These are phyloP conservation scores for Mortierella sp. DNA, from an alignment of 371 early-diverging fungal genomes.

Conservation along the genomic window DNA sequence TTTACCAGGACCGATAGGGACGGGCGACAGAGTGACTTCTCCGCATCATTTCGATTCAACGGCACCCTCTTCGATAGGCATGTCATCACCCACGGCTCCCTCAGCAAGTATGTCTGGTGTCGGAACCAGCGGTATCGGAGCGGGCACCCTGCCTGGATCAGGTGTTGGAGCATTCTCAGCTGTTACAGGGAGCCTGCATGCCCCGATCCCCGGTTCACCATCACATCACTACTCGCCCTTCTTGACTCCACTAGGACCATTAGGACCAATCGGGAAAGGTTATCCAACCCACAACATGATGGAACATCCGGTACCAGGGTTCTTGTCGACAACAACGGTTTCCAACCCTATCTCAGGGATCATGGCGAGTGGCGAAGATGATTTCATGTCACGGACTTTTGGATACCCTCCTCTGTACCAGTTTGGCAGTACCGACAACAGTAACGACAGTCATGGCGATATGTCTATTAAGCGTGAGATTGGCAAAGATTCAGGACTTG, in stretches of 20 bases:
- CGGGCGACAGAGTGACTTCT: conserved; percentile 6
- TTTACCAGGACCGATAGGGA: neutral
- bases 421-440: conserved; percentile 14
- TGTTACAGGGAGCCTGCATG: neutral
- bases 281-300: conserved; percentile 1
- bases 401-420: conserved; percentile 9
- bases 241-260: conserved; percentile 23
- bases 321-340: neutral
- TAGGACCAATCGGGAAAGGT: conserved; percentile 36
- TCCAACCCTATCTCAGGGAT: conserved; percentile 1
- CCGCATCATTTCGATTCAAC: conserved; percentile 22
- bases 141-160: neutral
- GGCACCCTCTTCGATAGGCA: conserved; percentile 3
- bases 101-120: neutral
- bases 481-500: conserved; percentile 2
- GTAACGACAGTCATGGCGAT: neutral
- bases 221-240: conserved; percentile 40
- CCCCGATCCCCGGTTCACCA: conserved; percentile 17
- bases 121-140: neutral
- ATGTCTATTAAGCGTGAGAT: neutral
- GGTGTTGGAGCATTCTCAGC: conserved; percentile 1
- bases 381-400: conserved; percentile 6
- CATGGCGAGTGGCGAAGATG: conserved; percentile 2
- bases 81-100: conserved; percentile 5
- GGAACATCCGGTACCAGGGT: conserved; percentile 9